Evolutionary conservation across 768 basidiomycete genomes (phyloP), one percentile per base, ranked within the genome.

Genomic region (Pisolithus microcarpus): DNA sequence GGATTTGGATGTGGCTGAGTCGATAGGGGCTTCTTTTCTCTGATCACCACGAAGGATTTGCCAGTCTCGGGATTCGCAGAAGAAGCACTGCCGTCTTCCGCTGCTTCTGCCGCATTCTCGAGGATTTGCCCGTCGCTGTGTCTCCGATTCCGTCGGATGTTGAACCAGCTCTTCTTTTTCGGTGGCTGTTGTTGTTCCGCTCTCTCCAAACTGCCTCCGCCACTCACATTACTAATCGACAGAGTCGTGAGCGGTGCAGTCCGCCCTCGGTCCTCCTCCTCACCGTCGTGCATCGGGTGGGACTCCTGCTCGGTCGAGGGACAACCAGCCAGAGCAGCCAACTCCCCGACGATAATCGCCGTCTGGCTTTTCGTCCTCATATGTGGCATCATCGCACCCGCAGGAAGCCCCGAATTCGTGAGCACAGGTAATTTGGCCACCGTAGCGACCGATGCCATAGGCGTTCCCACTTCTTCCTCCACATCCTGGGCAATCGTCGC

Each of bases 351-450:
- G n/a, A 92, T 81, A 52, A 92, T 80, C 2, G 90, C 90, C 3
- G 84, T 85, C 63, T 92, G 90, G 30, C 88, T 91, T 70, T 83
- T 82, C 18, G 82, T 88, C 43, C 90, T 80, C 31, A 78, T 70
- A 62, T 87, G 86, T 10, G 85, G 81, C 38, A 78, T 72, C 77
- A 82, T 79, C 5, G 84, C 84, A 11, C 87, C 85, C 4, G 77
- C 74, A 0, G 85, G 83, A 16, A 74, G 55, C 57, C 61, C 61
- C 26, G 65, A 51, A 9, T 54, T 56, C 10, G 66, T 54, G 16
- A 70, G 58, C 36, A 71, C 66, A 31, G 68, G 70, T 44, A 70
- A 66, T 42, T 73, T 72, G 24, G 73, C 75, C 18, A 75, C 74
- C 46, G 71, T 77, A 15, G 76, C 65, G 38, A 72, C 65, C 6